Evolutionary conservation across 495 filamentous ascomycete genomes (phyloP).

Genomic region (Zalerion maritima): DNA sequence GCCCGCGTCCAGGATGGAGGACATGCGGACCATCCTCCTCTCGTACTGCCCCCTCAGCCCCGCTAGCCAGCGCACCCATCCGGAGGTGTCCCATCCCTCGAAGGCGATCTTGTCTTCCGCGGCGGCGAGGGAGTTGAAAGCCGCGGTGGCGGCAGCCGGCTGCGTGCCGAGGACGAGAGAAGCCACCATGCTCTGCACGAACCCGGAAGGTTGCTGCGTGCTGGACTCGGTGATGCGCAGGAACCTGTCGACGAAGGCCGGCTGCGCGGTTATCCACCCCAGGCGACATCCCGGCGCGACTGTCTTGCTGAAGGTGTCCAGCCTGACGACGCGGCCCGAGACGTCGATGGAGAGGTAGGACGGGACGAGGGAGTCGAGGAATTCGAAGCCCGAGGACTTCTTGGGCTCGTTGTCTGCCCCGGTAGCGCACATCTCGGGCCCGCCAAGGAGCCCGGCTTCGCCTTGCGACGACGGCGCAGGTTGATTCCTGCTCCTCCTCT

Average conservation of each 20-base stretch:
- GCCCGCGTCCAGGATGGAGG: slow-evolving; percentile 48
- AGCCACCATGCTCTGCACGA: slow-evolving; percentile 70
- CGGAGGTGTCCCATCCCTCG: slow-evolving; percentile 62
- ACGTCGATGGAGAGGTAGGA: slow-evolving; percentile 57
- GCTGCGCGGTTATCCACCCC: slow-evolving; percentile 76
- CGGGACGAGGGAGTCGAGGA: slow-evolving; percentile 73
- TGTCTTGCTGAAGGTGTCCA: slow-evolving; percentile 78
- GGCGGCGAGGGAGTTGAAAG: slow-evolving; percentile 16
- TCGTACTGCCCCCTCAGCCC: slow-evolving; percentile 73
- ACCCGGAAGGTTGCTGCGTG: slow-evolving; percentile 76
- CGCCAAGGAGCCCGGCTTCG: slow-evolving; percentile 21
- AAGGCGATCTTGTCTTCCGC: slow-evolving; percentile 13
- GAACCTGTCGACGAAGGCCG: slow-evolving; percentile 57
- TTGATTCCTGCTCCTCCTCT: slow-evolving; percentile 7
- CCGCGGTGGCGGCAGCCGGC: slow-evolving; percentile 20
- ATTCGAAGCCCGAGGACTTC: slow-evolving; percentile 56
- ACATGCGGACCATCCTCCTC: slow-evolving; percentile 66
- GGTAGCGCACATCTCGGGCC: slow-evolving; percentile 10
- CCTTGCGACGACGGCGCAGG: slow-evolving; percentile 23
- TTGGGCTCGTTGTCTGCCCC: slow-evolving; percentile 12
- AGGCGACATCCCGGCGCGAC: slow-evolving; percentile 65
- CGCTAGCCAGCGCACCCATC: slow-evolving; percentile 81
- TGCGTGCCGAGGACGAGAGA: slow-evolving; percentile 61
- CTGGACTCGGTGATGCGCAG: slow-evolving; percentile 53
- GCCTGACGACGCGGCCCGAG: slow-evolving; percentile 72